Evolutionary conservation across 441 rosid species (phyloP), one percentile per base, ranked within the genome.

Genomic region (Dalechampia spathulata): DNA sequence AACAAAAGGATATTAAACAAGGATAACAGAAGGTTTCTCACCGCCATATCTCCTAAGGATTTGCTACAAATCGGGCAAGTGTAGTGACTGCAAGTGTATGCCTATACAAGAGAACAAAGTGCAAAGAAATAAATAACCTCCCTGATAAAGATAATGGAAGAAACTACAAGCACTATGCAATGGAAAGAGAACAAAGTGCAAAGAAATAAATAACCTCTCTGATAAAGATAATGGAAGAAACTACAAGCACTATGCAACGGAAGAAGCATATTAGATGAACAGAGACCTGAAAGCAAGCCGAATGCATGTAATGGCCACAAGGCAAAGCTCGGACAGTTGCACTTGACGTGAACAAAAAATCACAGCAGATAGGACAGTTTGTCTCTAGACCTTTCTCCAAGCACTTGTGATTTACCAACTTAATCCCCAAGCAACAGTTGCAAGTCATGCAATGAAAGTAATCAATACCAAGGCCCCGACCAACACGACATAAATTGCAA

Each of bases 1-100:
- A 12, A 38, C 44, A 45, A 45, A 14, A 3, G 34, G 34, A 8
- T 30, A 30, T 3, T 30, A 36, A 11, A 50, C 12, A 19, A 47
- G 16, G 26, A 38, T 8, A 34, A 62, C 12, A 43, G 39, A 60
- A 37, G n/a, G 55, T 66, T 2, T 49, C 81, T 63, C 71, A 83
- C 90, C 52, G 81, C 82, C 90, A 83, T 83, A 75, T 83, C 85
- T 56, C 90, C 90, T 68, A 83, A 64, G 21, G 90, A 83, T 65
- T 81, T 83, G 78, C 90, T 75, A 67, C 90, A 83, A 46, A 83
- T 73, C 7, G 90, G 87, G 44, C 90, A 83, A 63, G 70, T 64
- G 61, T 83, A 83, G 59, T 81, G 90, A 55, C 81, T 81, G 75
- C 87, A 83, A 14, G 90, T 81, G 70, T 83, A 83, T 32, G 86